Evolutionary conservation across 768 basidiomycete genomes (phyloP).

Genomic region (Suillus cothurnatus): DNA sequence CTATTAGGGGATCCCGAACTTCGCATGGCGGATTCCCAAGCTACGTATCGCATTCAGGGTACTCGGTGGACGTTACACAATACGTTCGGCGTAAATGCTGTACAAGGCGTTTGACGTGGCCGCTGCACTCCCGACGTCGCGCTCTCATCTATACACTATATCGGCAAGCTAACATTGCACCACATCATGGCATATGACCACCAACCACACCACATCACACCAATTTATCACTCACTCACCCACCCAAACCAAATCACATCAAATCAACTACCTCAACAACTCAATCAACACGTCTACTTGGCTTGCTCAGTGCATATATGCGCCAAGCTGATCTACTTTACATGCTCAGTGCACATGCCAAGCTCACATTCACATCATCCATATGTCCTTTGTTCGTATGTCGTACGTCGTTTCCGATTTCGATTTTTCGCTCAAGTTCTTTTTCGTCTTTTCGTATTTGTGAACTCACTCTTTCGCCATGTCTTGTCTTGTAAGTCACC

Average conservation of each 20-base stretch:
- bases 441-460: neutral
- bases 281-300: neutral
- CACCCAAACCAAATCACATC: neutral
- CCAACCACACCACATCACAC: neutral
- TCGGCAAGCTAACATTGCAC: neutral
- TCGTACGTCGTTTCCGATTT: neutral
- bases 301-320: neutral
- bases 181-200: slow-evolving; percentile 6
- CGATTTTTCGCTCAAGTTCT: neutral
- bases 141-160: slow-evolving; percentile 5
- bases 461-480: neutral
- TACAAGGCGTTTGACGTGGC: neutral
- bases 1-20: neutral
- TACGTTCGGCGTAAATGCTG: neutral
- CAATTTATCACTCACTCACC: neutral
- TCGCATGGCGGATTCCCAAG: neutral
- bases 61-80: neutral
- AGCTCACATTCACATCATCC: neutral
- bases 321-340: neutral
- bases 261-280: neutral
- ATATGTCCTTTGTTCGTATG: neutral
- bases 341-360: slow-evolving; percentile 2
- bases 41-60: neutral
- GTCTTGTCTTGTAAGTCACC: neutral
- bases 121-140: neutral